Base-by-base conservation (phyloP, 2,329 filamentous ascomycete species). In the Pyrenochaeta sp. region DNA sequence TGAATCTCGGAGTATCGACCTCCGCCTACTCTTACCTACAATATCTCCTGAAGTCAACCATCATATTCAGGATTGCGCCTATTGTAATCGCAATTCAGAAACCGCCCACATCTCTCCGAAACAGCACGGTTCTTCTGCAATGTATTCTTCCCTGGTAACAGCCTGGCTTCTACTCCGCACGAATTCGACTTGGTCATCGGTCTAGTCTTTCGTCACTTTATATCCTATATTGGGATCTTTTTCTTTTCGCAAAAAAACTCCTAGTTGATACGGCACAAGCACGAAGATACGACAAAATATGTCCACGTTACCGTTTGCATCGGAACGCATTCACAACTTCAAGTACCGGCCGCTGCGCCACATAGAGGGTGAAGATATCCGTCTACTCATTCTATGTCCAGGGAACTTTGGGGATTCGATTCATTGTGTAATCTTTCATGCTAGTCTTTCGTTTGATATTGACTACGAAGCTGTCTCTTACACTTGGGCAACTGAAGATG, bases 391-490 rank as follows among this genome's bases (percentile, higher is more conserved):
- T 10, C 50, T 54, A 5, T 45, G 36, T 7, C 55, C 50, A 2
- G 55, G 55, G 1, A n/a, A 50, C 8, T 44, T 27, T 25, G n/a
- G 32, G 9, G 49, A 55, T 30, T 36, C 52, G 1, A 45, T 52
- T 6, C n/a, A 25, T 8, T 59, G 56, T 43, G 52, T 47, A 15
- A 49, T 62, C 25, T 32, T 48, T 8, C 51, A 50, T 37, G 43
- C 49, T 2, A 52, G 52, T 22, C 52, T 60, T 12, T 6, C 28
- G 6, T n/a, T 51, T 22, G 15, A 39, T 1, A 45, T 46, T 25
- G 40, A 50, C 12, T 66, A 63, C 27, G 58, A 63, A 36, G 60
- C 63, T 45, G 24, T 64, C 12, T 64, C 60, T 0, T 66, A 66
- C 32, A 61, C 60, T 2, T 66, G 63, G 60, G 60, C 54, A 2